Evolutionary conservation across 1,139 yeast genomes (phyloP).

Genomic region (Hansenula sp.): DNA sequence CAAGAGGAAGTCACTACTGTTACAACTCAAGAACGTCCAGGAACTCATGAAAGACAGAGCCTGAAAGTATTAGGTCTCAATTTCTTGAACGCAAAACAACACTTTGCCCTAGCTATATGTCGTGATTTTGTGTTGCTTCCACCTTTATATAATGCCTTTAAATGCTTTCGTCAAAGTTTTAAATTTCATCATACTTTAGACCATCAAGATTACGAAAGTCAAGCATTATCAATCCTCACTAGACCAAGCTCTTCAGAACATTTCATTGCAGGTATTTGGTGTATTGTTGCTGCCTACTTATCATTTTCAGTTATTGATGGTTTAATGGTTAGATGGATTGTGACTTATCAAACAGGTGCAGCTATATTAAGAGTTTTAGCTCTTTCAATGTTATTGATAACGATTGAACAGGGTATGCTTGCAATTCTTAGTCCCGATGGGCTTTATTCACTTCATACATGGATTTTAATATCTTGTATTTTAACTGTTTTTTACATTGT

Average conservation of each 20-base stretch:
- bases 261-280: slow-evolving; percentile 71
- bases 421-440: slow-evolving; percentile 52
- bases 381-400: slow-evolving; percentile 68
- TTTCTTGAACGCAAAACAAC: slow-evolving; percentile 71
- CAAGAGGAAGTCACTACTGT: not conserved
- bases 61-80: slow-evolving; percentile 60
- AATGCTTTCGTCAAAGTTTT: slow-evolving; percentile 48
- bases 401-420: slow-evolving; percentile 65
- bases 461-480: slow-evolving; percentile 86
- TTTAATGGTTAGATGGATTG: slow-evolving; percentile 89
- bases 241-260: slow-evolving; percentile 66
- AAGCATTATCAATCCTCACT: slow-evolving; percentile 28
- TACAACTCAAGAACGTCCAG: not conserved
- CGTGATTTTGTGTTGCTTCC: slow-evolving; percentile 71
- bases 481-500: slow-evolving; percentile 79
- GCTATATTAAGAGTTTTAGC: slow-evolving; percentile 84
- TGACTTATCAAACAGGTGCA: slow-evolving; percentile 81
- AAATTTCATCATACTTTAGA: slow-evolving; percentile 21
- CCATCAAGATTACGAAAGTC: not conserved
- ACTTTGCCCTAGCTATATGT: slow-evolving; percentile 66
- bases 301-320: slow-evolving; percentile 86
- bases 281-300: slow-evolving; percentile 80
- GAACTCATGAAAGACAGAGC: slow-evolving; percentile 7
- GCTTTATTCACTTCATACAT: slow-evolving; percentile 74
- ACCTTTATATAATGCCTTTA: slow-evolving; percentile 52